Base-by-base conservation (phyloP, 352 stramenopile genomes). In the Phytopythium boreale region DNA sequence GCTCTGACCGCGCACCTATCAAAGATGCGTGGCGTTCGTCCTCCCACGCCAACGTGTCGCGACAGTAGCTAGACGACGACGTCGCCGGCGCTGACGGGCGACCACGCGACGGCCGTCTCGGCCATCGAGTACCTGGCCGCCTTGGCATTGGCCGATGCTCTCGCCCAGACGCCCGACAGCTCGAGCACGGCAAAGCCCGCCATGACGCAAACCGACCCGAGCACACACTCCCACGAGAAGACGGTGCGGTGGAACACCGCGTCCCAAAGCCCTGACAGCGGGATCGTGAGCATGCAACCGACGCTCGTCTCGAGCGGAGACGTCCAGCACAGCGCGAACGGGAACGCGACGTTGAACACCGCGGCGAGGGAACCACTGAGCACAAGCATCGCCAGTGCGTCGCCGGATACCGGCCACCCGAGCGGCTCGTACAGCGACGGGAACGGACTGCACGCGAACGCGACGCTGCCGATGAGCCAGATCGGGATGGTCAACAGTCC, bases 211-310 rank as follows among this genome's bases (percentile, higher is more conserved):
- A 71, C 49, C 6, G 80, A 85, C 0, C 77, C 80, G 24, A 76
- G 55, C 20, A 87, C 71, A 44, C 79, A 87, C 56, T 84, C 71
- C 67, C 61, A 73, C 0, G 77, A 80, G 59, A 88, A 87, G n/a
- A 66, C 59, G 1, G 77, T 85, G 52, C 73, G 67, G 60, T 85
- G 75, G 57, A 88, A 58, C 39, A 78, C 37, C 5, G 69, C 73
- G 61, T 88, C 79, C 56, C 86, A 50, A 12, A 85, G 10, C 12
- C 68, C 79, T 9, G 79, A 84, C 39, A 88, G 56, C 19, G 79
- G 79, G 52, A 88, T 86, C 46, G 76, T 88, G 39, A 85, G 64
- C 80, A 89, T 85, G 43, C 77, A 89, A 0, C 77, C 75, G 36
- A 87, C 77, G 53, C 77, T 88, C 15, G 79, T 87, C 66, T 88